Conservation (phyloP, 768 basidiomycete species). For the Tricholoma terreum region DNA sequence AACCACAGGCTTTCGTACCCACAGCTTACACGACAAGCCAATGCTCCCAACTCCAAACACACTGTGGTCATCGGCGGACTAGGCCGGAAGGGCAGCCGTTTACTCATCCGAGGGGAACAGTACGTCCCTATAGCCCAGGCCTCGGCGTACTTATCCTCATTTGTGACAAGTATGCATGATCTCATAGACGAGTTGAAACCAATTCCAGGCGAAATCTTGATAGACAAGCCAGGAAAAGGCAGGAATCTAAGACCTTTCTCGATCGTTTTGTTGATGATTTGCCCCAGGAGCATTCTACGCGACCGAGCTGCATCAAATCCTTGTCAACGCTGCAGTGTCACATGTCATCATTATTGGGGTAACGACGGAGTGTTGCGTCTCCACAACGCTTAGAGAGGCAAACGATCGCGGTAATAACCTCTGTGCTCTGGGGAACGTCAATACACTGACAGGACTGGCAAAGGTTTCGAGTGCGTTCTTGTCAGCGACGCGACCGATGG, state of each 20-base stretch:
- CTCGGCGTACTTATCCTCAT: neutral
- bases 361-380: neutral
- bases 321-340: neutral
- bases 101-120: neutral
- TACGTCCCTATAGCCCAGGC: neutral
- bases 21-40: neutral
- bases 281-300: neutral
- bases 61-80: neutral
- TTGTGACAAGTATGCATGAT: neutral
- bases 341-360: neutral
- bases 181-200: neutral
- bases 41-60: neutral
- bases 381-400: neutral
- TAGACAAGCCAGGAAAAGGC: slow-evolving; percentile 1
- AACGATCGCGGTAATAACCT: neutral
- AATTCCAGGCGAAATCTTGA: neutral
- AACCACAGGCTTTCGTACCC: neutral
- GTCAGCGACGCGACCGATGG: neutral
- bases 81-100: neutral
- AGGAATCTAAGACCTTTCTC: neutral
- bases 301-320: neutral
- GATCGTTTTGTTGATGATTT: neutral
- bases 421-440: neutral
- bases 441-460: neutral
- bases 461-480: neutral